Conservation (phyloP, 192 early-diverging fungal species). For the Backusella westeae region DNA sequence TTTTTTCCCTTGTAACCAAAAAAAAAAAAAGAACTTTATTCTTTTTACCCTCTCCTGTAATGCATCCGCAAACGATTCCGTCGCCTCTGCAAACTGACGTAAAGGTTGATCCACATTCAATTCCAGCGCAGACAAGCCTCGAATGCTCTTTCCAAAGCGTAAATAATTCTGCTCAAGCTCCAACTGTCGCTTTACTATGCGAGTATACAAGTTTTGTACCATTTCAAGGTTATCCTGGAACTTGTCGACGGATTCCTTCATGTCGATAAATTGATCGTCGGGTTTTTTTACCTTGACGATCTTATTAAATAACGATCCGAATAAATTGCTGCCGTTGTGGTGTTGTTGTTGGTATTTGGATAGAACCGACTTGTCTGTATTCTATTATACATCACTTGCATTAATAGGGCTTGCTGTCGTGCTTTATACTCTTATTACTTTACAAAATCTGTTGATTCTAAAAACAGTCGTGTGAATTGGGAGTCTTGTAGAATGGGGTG, state of each 20-base stretch:
- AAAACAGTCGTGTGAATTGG: constrained; percentile 70
- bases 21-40: neutral
- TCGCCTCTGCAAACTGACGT: constrained; percentile 72
- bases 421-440: neutral
- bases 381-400: neutral
- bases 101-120: constrained; percentile 80
- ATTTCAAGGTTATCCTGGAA: constrained; percentile 83
- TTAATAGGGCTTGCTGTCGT: neutral
- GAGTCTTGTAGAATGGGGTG: constrained; percentile 82
- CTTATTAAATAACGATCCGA: constrained; percentile 82
- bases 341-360: neutral
- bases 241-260: constrained; percentile 80
- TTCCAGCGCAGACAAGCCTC: constrained; percentile 80
- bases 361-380: neutral
- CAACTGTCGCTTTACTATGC: constrained; percentile 70
- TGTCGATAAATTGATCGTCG: constrained; percentile 82
- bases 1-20: neutral
- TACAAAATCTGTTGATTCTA: constrained; percentile 81
- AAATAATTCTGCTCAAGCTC: constrained; percentile 77
- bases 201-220: constrained; percentile 81
- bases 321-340: constrained; percentile 34
- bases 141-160: constrained; percentile 73
- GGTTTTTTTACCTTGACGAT: constrained; percentile 88
- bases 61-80: constrained; percentile 64
- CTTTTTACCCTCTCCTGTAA: constrained; percentile 67